Percentiles rank a stretch among this genome's conserved stretches.
Conservation (phyloP, 495 filamentous ascomycete genomes). For the Annulohypoxylon moriforme region DNA sequence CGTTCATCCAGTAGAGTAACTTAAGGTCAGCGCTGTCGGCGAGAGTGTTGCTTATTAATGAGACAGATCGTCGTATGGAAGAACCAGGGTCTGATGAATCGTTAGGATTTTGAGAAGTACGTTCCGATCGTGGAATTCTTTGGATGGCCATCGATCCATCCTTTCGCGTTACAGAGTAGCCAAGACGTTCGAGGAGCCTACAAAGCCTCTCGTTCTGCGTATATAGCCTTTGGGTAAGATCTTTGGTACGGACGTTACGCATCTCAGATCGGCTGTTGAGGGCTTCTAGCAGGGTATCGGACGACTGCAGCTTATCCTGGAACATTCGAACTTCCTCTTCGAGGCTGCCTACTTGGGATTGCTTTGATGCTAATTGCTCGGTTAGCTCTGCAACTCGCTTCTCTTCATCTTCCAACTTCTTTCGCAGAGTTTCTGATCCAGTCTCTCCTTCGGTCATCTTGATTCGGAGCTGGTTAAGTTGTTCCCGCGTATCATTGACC, state of each 20-base stretch:
- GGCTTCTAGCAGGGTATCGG: slow-evolving; percentile 62
- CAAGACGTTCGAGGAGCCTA: slow-evolving; percentile 83
- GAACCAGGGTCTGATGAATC: slow-evolving; percentile 72
- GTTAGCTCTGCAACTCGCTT: slow-evolving; percentile 67
- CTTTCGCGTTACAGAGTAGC: slow-evolving; percentile 80
- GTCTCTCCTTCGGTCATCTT: slow-evolving; percentile 82
- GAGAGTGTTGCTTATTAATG: slow-evolving; percentile 54
- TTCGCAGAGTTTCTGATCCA: slow-evolving; percentile 78
- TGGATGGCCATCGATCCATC: slow-evolving; percentile 81
- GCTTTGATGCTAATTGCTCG: slow-evolving; percentile 72
- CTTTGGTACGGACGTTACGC: slow-evolving; percentile 76
- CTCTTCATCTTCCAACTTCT: slow-evolving; percentile 77
- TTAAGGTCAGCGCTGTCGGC: slow-evolving; percentile 68
- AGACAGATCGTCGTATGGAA: slow-evolving; percentile 64
- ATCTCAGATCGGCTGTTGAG: slow-evolving; percentile 66
- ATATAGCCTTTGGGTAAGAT: slow-evolving; percentile 83
- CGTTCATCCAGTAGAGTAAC: slow-evolving; percentile 82
- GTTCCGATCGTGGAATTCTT: slow-evolving; percentile 74
- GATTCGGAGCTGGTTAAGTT: slow-evolving; percentile 71
- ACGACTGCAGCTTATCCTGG: slow-evolving; percentile 65
- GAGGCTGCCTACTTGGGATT: slow-evolving; percentile 71
- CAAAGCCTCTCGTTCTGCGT: slow-evolving; percentile 79
- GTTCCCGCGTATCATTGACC: slow-evolving; percentile 71
- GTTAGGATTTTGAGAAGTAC: slow-evolving; percentile 58
- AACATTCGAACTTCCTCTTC: slow-evolving; percentile 73